Conservation (phyloP, 148 eudicot genomes). For the Silene conica region DNA sequence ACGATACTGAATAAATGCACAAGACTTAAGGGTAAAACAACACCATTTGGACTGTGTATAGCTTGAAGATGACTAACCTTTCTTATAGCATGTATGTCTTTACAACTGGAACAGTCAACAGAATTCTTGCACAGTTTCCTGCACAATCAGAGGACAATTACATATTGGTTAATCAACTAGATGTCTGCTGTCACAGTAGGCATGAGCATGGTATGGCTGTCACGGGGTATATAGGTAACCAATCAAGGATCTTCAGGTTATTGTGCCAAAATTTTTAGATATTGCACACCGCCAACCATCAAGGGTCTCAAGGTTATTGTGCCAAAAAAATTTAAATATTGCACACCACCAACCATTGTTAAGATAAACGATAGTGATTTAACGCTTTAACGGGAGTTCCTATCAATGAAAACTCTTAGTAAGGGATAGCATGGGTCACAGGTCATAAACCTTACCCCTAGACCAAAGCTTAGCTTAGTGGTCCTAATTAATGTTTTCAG, state of each 20-base stretch:
- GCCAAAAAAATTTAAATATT: neutral
- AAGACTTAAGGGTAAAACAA: neutral
- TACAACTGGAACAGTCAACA: neutral
- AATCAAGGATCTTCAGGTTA: neutral
- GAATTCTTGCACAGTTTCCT: neutral
- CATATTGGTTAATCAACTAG: constrained; percentile 7
- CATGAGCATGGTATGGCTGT: neutral
- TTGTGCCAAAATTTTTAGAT: neutral
- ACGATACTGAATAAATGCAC: neutral
- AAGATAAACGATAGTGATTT: too few relatives aligned
- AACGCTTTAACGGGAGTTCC: neutral
- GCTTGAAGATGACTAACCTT: constrained; percentile 10
- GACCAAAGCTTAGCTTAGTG: neutral
- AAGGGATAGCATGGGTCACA: neutral
- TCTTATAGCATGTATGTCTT: neutral
- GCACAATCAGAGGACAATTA: constrained; percentile 8
- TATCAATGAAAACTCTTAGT: neutral
- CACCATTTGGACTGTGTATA: constrained; percentile 3
- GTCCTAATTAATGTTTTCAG: neutral
- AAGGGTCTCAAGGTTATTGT: neutral
- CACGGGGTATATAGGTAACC: neutral
- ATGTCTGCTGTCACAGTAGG: neutral
- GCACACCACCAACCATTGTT: too few relatives aligned
- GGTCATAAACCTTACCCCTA: neutral
- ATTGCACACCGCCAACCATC: too few relatives aligned